Evolutionary conservation across 495 filamentous ascomycete genomes (phyloP), one percentile per base, ranked within the genome.

Genomic region (Aspergillus leporis): DNA sequence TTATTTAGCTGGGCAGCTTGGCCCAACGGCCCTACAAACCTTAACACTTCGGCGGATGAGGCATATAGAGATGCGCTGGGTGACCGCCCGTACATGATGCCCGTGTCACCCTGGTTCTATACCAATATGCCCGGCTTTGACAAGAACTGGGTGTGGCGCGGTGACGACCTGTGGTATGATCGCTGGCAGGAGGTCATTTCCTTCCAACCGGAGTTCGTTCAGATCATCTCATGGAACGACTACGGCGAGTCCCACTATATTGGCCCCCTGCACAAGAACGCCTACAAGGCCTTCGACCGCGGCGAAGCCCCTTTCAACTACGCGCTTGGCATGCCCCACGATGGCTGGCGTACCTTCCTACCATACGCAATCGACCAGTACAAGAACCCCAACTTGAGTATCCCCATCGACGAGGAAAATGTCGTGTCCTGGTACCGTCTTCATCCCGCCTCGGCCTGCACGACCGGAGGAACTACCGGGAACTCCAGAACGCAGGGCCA

Each of bases 41-140:
- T 84, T 65, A 72, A 73, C 1, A 77, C 75, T 1, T 71, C 70
- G 28, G 73, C 75, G 19, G 88, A 90, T 55, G 87, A 85, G 36
- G 56, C 74, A 2, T 90, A 85, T 65, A 67, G 70, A 23, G 63
- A 71, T 7, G 67, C 66, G n/a, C 64, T 80, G 3, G 63, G 55
- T n/a, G 76, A 74, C 0, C 88, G 86, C 68, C 73, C 82, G 9
- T 90, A 84, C 73, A 90, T 91, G 87, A 89, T 90, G 86, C 81
- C 82, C 28, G 83, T 89, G 8, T 86, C 85, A 18, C 88, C 88
- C 3, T 89, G 85, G 82, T 90, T 90, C 68, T 91, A 85, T 61
- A 78, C 75, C 67, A 85, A 88, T 50, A 71, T 90, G 21, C 85
- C 88, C 0, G 77, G 79, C 31, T 88, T 79, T 62, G 73, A 74